Evolutionary conservation across 2,329 filamentous ascomycete species (phyloP), one percentile per base, ranked within the genome.

Genomic region (Phialophora verrucosa): DNA sequence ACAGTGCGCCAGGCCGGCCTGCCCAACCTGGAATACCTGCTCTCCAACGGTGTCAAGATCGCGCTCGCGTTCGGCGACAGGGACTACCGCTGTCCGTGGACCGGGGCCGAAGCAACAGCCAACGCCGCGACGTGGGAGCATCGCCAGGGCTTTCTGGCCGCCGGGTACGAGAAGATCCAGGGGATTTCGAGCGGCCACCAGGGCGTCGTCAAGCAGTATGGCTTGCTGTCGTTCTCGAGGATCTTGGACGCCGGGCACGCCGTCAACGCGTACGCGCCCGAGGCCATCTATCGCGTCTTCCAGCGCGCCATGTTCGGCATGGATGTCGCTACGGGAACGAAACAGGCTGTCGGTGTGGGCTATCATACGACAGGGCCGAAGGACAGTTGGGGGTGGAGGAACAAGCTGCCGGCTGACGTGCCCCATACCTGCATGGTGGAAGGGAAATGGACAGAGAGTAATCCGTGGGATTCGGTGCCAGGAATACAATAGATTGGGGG

Each of bases 61-160:
- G 78, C 81, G 38, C 70, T 85, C 56, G 75, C 84, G 59, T 85
- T 84, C 71, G 84, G 84, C 1, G 84, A 86, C 68, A 79, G 82
- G 1, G 83, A 86, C 73, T 85, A 78, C 69, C 79, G 81, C 2
- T 84, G 83, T 72, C 84, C 85, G 69, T 88, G 85, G 86, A 77
- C 85, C 25, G 85, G 85, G 8, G 85, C 84, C 54, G 84, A 88
- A 71, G 74, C 77, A 5, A 80, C 82, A 7, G 83, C 82, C 62
- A 76, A 86, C 4, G 78, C 79, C 1, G 78, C 87, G 44, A 77
- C 82, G 8, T 83, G 84, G 73, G 74, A 77, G 5, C 73, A 77
- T 29, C 75, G 79, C 4, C 73, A 76, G 5, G 72, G 76, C 2
- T 88, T 88, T 76, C 76, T 75, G 11, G 70, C 75, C 17, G 83